A percentile compares a stretch with the other conserved stretches of the same genome.
These are phyloP conservation scores for Vitis hybrid DNA, from an alignment of 177 flowering plant species.

Conservation along the genomic window DNA sequence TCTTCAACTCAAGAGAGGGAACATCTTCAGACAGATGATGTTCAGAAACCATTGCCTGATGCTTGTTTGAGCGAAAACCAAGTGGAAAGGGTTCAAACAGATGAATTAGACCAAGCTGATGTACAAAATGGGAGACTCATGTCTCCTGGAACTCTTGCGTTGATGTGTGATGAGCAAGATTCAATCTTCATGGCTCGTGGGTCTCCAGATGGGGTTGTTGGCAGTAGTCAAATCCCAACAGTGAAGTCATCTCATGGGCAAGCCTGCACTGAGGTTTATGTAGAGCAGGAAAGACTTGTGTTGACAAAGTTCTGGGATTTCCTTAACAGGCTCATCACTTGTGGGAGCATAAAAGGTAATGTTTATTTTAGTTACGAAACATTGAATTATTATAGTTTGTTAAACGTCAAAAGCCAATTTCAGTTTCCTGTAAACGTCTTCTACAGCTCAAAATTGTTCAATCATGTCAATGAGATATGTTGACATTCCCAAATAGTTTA, in stretches of 20 bases:
- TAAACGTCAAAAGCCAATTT: not conserved
- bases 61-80: slow-evolving; percentile 18
- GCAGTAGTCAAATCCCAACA: slow-evolving; percentile 8
- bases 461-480: too few relatives aligned
- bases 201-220: slow-evolving; percentile 19
- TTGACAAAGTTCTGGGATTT: slow-evolving; percentile 41
- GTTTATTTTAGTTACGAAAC: not conserved
- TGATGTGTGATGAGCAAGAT: slow-evolving; percentile 58
- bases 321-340: slow-evolving; percentile 44
- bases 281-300: slow-evolving; percentile 53
- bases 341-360: slow-evolving; percentile 48
- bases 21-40: slow-evolving; percentile 31
- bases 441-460: too few relatives aligned
- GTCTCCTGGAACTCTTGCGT: slow-evolving; percentile 52
- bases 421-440: not conserved
- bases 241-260: slow-evolving; percentile 12
- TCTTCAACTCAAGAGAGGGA: slow-evolving; percentile 37
- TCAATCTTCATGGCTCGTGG: slow-evolving; percentile 24
- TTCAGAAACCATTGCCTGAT: slow-evolving; percentile 27
- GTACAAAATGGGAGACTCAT: slow-evolving; percentile 26
- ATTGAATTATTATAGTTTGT: not conserved
- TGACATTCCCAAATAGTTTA: too few relatives aligned
- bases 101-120: slow-evolving; percentile 23
- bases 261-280: slow-evolving; percentile 28
- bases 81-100: slow-evolving; percentile 13